Evolutionary conservation across 2,329 filamentous ascomycete genomes (phyloP), one percentile per base, ranked within the genome.

Genomic region (Fusarium sp.): DNA sequence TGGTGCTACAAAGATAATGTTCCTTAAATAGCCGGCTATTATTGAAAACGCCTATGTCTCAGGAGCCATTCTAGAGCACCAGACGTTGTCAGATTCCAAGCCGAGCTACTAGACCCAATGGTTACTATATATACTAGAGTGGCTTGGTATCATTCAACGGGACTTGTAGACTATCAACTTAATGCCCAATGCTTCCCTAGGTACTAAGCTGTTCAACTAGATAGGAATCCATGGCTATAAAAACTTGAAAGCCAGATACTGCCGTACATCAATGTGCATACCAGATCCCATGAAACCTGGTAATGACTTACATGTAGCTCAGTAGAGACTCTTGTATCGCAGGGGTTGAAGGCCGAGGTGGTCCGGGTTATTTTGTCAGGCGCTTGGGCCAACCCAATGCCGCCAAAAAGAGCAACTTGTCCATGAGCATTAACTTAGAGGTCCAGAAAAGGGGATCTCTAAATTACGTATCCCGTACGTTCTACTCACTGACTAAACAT

Each of bases 391-490:
- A 79, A 70, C 64, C 64, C 62, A 60, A 73, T 55, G 62, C 66
- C 63, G 63, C 71, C 70, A 67, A 70, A 73, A 74, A 64, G 69
- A 75, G 75, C 71, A 73, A 76, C 71, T 70, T 71, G 76, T 76
- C 70, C 73, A 73, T 71, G 73, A 71, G 60, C 71, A 64, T 75
- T 66, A 56, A 67, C 64, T 56, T 67, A 61, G 60, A 76, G 73
- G 60, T 71, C 73, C 70, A 72, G 73, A 77, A 78, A 77, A 76
- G 77, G 77, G 75, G 76, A 77, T 72, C 74, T 76, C 76, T 56
- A 67, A 62, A 63, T 56, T 67, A 67, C 56, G 49, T 55, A 65
- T 67, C 48, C 62, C 23, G 45, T 55, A 49, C 46, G 40, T 61
- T 61, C 48, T 49, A 44, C 56, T 69, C 49, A 69, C 71, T 72